phyloP scores from a whole-genome alignment of 306 rosid species.

The Alnus rubra region DNA sequence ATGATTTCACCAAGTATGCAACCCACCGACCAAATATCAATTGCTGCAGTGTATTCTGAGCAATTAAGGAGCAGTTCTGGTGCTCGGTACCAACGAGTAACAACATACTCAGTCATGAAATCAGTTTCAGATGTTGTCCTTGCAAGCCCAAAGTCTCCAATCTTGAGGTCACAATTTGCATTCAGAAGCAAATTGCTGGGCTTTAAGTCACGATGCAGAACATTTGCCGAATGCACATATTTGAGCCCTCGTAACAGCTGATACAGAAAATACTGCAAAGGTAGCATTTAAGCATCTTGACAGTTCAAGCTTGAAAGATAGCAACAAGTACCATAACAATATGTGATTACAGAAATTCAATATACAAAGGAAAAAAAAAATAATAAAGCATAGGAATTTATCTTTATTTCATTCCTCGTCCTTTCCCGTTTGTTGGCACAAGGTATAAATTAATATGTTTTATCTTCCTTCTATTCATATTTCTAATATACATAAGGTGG shows the following conservation, averaged over 20 bases:
- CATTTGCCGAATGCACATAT: constrained; percentile 88
- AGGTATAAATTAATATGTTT: not conserved
- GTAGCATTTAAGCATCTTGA: constrained; percentile 29
- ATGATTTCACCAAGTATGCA: constrained; percentile 94
- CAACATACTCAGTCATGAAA: constrained; percentile 98
- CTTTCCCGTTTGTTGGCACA: not conserved
- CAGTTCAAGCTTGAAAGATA: constrained; percentile 14
- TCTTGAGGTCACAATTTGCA: constrained; percentile 96
- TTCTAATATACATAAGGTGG: not conserved
- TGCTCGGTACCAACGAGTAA: constrained; percentile 97
- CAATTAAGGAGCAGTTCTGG: constrained; percentile 94
- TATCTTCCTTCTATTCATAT: not conserved
- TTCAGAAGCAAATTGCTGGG: constrained; percentile 92
- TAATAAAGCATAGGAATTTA: not conserved
- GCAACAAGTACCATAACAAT: constrained; percentile 12
- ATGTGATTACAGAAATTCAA: not conserved
- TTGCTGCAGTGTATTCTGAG: constrained; percentile 94
- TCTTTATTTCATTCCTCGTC: not conserved
- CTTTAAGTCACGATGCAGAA: constrained; percentile 94
- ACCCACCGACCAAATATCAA: constrained; percentile 98
- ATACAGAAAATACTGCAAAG: constrained; percentile 84
- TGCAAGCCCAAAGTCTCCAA: constrained; percentile 97
- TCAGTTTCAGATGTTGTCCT: constrained; percentile 99
- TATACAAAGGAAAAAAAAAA: not conserved
- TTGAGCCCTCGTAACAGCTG: constrained; percentile 95